These are phyloP conservation scores for Ceratocystis ficicola DNA, from an alignment of 2,329 filamentous ascomycete species.

Conservation along the genomic window DNA sequence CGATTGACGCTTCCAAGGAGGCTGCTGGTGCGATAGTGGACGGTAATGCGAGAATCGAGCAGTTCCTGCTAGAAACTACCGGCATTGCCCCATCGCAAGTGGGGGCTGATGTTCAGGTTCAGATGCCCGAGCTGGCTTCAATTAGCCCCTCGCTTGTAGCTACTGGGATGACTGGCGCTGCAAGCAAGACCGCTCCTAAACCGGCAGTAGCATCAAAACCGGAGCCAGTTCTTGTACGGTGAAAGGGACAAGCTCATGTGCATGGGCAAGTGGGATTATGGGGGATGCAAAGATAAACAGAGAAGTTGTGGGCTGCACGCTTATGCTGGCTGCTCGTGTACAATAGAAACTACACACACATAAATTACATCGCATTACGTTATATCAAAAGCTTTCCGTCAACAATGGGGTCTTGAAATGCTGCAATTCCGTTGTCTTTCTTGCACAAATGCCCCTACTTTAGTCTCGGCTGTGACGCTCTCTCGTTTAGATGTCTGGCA, in stretches of 20 bases:
- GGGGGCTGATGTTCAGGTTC: neutral
- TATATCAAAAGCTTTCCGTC: neutral
- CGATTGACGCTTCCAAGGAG: conserved; percentile 43
- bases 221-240: conserved; percentile 7
- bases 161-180: neutral
- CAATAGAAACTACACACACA: conserved; percentile 1
- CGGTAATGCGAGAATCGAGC: conserved; percentile 40
- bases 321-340: neutral
- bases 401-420: neutral
- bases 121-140: conserved; percentile 17
- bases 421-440: neutral
- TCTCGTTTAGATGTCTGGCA: no score
- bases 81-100: conserved; percentile 20
- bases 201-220: neutral
- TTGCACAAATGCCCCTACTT: no score
- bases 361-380: neutral
- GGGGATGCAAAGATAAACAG: neutral
- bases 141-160: neutral
- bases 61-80: conserved; percentile 16
- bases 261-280: neutral
- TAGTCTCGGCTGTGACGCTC: no score
- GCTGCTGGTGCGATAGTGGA: conserved; percentile 47
- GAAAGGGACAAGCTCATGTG: neutral
- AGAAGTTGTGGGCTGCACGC: neutral
- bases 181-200: neutral